Percentiles rank a stretch among this genome's conserved stretches.
phyloP scores from a whole-genome alignment of 495 filamentous ascomycete genomes.

The Penicillium fimorum region DNA sequence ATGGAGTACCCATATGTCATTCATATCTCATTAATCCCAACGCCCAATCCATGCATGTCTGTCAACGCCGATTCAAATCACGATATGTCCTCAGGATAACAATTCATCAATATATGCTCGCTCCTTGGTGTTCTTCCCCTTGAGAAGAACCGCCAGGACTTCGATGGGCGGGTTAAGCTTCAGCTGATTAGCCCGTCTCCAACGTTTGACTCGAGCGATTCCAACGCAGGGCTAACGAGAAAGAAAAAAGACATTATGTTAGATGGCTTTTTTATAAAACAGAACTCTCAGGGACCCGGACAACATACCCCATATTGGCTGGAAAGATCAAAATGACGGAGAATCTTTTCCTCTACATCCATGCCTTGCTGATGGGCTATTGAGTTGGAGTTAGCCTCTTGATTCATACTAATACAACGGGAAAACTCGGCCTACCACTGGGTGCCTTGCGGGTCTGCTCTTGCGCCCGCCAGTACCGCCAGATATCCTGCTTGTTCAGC shows the following conservation, averaged over 20 bases:
- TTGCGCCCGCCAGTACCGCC: slow-evolving; percentile 68
- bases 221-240: slow-evolving; percentile 78
- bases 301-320: slow-evolving; percentile 82
- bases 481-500: slow-evolving; percentile 62
- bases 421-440: slow-evolving; percentile 33
- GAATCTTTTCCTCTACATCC: slow-evolving; percentile 73
- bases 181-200: slow-evolving; percentile 78
- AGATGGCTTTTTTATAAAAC: slow-evolving; percentile 9
- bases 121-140: slow-evolving; percentile 57
- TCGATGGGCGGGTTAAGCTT: slow-evolving; percentile 85
- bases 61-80: slow-evolving; percentile 1
- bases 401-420: neutral
- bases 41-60: slow-evolving; percentile 4
- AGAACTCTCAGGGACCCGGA: neutral
- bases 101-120: slow-evolving; percentile 79
- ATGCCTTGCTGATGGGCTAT: slow-evolving; percentile 73
- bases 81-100: slow-evolving; percentile 45
- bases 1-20: neutral
- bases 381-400: slow-evolving; percentile 16
- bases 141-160: slow-evolving; percentile 81
- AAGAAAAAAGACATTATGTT: neutral
- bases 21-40: slow-evolving; percentile 3
- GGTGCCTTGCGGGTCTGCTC: slow-evolving; percentile 59
- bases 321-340: slow-evolving; percentile 84
- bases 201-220: slow-evolving; percentile 75